phyloP scores from a whole-genome alignment of 306 rosid genomes.

The Styphnolobium japonicum region DNA sequence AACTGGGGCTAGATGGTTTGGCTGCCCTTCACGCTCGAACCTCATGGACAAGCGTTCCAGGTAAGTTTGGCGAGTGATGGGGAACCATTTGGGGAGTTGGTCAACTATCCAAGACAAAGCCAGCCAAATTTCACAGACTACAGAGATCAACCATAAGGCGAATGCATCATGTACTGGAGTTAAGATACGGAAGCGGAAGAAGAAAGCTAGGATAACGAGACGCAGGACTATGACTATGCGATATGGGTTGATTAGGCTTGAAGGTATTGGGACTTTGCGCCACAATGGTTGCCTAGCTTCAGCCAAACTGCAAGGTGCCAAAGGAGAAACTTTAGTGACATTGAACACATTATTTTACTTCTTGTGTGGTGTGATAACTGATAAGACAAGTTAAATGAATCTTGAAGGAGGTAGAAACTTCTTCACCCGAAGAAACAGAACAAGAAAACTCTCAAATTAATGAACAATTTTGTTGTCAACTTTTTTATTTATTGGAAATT shows the following conservation, averaged over 20 bases:
- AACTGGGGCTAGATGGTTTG: conserved; percentile 53
- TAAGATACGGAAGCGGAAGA: conserved; percentile 74
- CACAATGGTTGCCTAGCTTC: conserved; percentile 89
- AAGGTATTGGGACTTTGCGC: conserved; percentile 74
- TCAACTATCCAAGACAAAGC: conserved; percentile 87
- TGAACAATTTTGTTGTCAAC: too few relatives aligned
- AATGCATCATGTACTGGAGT: conserved; percentile 81
- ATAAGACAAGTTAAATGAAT: too few relatives aligned
- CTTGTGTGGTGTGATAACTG: too few relatives aligned
- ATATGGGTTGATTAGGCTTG: conserved; percentile 84
- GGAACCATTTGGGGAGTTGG: conserved; percentile 92
- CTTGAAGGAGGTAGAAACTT: too few relatives aligned
- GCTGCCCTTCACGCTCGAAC: conserved; percentile 70
- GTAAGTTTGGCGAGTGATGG: conserved; percentile 76
- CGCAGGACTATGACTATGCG: conserved; percentile 84
- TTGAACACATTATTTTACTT: too few relatives aligned
- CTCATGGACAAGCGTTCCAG: conserved; percentile 78
- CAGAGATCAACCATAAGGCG: conserved; percentile 80
- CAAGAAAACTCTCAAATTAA: neutral
- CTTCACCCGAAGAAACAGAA: neutral
- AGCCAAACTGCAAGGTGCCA: conserved; percentile 47
- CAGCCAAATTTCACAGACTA: conserved; percentile 88
- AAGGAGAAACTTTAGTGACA: neutral
- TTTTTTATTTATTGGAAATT: too few relatives aligned
- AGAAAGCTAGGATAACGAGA: conserved; percentile 63